A percentile compares a stretch with the other conserved stretches of the same genome.
Evolutionary conservation across 345 rosid species (phyloP).

Genomic region (Camelina laxa): DNA sequence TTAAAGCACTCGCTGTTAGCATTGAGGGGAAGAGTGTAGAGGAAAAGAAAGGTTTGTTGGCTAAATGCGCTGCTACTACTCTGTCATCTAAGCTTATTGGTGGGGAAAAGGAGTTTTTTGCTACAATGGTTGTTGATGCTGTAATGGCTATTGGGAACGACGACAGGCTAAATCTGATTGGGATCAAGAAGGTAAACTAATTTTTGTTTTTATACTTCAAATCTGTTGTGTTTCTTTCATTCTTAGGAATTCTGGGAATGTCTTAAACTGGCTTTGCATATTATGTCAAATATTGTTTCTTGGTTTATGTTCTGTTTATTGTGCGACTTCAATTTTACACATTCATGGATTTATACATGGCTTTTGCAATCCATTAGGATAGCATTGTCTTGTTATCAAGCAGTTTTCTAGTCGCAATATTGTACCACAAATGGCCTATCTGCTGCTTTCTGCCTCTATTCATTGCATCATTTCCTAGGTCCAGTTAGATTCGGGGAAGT

Average conservation of each 20-base stretch:
- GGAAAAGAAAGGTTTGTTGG: constrained; percentile 86
- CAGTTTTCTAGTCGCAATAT: not conserved
- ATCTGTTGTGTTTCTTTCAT: not conserved
- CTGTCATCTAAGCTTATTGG: constrained; percentile 97
- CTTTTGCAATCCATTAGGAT: not conserved
- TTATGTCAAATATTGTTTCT: not conserved
- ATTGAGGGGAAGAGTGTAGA: constrained; percentile 91
- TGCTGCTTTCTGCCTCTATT: not conserved
- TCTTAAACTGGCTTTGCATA: not conserved
- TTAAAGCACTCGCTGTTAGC: constrained; percentile 80
- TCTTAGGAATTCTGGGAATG: not conserved
- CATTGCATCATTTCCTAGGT: constrained; percentile 2
- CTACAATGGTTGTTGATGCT: constrained; percentile 94
- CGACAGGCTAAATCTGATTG: constrained; percentile 90
- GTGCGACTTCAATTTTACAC: not conserved
- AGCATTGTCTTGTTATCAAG: not conserved
- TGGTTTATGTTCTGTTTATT: constrained; percentile 6
- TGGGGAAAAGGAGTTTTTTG: constrained; percentile 96
- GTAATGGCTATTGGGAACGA: constrained; percentile 83
- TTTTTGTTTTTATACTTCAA: not conserved
- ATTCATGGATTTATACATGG: not conserved
- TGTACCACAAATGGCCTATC: constrained; percentile 16
- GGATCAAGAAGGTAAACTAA: constrained; percentile 77
- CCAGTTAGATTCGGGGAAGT: constrained; percentile 10
- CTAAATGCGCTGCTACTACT: constrained; percentile 94